Conservation (phyloP, 2,329 filamentous ascomycete genomes). For the Aspergillus glaucus region DNA sequence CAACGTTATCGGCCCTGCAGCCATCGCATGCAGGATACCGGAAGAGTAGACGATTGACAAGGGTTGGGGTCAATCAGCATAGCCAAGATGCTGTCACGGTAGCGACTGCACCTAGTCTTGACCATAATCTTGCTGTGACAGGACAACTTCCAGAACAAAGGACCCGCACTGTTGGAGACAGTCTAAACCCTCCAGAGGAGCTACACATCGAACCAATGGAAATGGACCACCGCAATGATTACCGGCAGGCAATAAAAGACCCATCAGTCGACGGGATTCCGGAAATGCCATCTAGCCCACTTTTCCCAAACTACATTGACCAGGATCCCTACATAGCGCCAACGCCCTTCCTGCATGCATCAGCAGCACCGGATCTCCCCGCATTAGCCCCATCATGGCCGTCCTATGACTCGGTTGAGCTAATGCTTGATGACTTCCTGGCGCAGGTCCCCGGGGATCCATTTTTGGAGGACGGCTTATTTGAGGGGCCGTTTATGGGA, state of each 20-base stretch:
- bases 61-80: background rate
- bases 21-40: background rate
- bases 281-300: background rate
- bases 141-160: background rate
- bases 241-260: background rate
- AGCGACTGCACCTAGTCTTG: background rate
- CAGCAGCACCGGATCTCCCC: background rate
- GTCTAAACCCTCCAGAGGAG: background rate
- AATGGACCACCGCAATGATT: background rate
- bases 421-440: constrained; percentile 7
- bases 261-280: background rate
- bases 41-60: background rate
- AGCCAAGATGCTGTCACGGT: background rate
- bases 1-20: constrained; percentile 1
- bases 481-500: background rate
- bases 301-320: background rate
- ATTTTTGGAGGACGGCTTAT: background rate
- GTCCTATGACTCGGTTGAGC: constrained; percentile 2
- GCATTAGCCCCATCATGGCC: constrained; percentile 2
- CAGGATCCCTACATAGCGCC: background rate
- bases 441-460: constrained; percentile 2
- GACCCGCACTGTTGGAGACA: background rate
- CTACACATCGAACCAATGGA: background rate
- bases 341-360: background rate
- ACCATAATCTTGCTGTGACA: background rate